phyloP scores from a whole-genome alignment of 306 rosid genomes.

The Inga leiocalycina region DNA sequence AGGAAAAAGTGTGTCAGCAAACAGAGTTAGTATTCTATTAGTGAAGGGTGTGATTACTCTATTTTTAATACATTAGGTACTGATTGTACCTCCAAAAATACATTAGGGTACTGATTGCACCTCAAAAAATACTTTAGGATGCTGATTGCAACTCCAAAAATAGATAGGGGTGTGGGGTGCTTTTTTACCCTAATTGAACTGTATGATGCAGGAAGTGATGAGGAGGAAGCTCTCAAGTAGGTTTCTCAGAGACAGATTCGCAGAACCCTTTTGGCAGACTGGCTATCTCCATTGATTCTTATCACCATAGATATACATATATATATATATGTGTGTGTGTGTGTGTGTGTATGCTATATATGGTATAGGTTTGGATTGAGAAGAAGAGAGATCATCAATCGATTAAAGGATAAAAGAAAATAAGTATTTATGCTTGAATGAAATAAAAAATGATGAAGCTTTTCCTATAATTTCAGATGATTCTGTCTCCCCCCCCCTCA shows the following conservation, averaged over 20 bases:
- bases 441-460: background rate
- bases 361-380: background rate
- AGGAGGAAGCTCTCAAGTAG: slow-evolving; percentile 26
- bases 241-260: slow-evolving; percentile 60
- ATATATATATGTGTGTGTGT: too few relatives aligned
- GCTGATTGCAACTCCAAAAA: too few relatives aligned
- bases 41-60: too few relatives aligned
- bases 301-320: background rate
- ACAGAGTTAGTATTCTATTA: too few relatives aligned
- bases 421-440: background rate
- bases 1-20: too few relatives aligned
- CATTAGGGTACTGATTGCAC: too few relatives aligned
- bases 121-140: too few relatives aligned
- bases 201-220: background rate
- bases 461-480: background rate
- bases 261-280: slow-evolving; percentile 63
- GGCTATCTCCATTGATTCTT: slow-evolving; percentile 54
- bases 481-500: background rate
- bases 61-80: too few relatives aligned
- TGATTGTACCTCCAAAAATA: too few relatives aligned
- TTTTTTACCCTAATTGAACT: too few relatives aligned
- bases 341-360: background rate
- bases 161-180: too few relatives aligned
- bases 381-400: background rate
- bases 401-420: background rate